Conservation (phyloP, 2,329 filamentous ascomycete genomes). For the Fusarium tricinctum region DNA sequence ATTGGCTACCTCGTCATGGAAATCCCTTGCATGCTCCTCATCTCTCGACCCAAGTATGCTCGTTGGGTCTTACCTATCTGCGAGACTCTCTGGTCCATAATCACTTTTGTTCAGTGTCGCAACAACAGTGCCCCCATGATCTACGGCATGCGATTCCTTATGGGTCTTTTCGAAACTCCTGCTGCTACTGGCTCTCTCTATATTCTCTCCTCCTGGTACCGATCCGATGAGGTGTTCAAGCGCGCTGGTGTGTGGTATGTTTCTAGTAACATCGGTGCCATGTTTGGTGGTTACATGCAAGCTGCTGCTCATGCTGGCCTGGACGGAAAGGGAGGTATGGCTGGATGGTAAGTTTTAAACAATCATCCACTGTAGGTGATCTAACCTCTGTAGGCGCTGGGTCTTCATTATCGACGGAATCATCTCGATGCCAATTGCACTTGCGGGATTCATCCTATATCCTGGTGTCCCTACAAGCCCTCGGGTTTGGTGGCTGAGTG, state of each 20-base stretch:
- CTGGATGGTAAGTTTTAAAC: conserved; percentile 20
- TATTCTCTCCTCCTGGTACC: conserved; percentile 55
- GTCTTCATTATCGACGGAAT: conserved; percentile 55
- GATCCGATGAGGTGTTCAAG: conserved; percentile 59
- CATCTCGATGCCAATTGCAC: conserved; percentile 42
- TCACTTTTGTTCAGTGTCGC: conserved; percentile 33
- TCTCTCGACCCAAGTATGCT: conserved; percentile 41
- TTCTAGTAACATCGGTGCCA: conserved; percentile 37
- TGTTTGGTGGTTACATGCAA: conserved; percentile 41
- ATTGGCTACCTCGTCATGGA: conserved; percentile 48
- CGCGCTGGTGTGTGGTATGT: conserved; percentile 65
- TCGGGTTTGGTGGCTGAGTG: conserved; percentile 48
- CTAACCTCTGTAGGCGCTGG: conserved; percentile 45
- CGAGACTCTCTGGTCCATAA: conserved; percentile 34
- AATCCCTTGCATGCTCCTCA: conserved; percentile 48
- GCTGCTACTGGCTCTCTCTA: conserved; percentile 47
- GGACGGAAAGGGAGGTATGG: conserved; percentile 37
- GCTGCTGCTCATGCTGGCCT: conserved; percentile 36
- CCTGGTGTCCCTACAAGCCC: conserved; percentile 47
- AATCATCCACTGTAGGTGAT: no score
- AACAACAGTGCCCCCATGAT: conserved; percentile 30
- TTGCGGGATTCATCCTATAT: conserved; percentile 50
- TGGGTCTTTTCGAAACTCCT: conserved; percentile 41
- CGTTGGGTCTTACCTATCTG: conserved; percentile 35
- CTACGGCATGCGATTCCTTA: conserved; percentile 40